Conservation (phyloP, 352 stramenopile genomes). For the Globisporangium uncinulatum region DNA sequence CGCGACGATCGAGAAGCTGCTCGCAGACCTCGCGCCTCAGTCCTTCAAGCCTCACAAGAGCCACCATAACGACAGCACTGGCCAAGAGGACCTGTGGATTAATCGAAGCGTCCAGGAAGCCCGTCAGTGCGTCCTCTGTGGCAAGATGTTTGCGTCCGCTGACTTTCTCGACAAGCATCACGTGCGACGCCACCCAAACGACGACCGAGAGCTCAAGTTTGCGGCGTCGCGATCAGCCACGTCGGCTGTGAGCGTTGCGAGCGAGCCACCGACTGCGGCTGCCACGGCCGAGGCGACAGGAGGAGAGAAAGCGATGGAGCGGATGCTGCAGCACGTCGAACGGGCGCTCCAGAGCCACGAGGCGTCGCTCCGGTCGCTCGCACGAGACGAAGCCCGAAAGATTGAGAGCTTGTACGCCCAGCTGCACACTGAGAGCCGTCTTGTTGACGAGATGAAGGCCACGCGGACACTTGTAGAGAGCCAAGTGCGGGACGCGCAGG, state of each 20-base stretch:
- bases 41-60: conserved; percentile 6
- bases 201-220: conserved; percentile 14
- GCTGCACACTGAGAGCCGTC: conserved; percentile 37
- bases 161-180: conserved; percentile 62
- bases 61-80: conserved; percentile 3
- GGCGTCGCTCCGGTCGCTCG: conserved; percentile 37
- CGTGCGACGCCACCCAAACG: conserved; percentile 36
- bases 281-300: neutral
- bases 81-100: neutral
- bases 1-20: conserved; percentile 46
- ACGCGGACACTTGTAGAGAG: conserved; percentile 22
- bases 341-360: conserved; percentile 41
- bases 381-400: conserved; percentile 34
- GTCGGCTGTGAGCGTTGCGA: neutral
- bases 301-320: conserved; percentile 25
- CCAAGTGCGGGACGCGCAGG: conserved; percentile 21
- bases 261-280: neutral
- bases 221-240: neutral
- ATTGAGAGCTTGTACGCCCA: conserved; percentile 52
- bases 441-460: conserved; percentile 38
- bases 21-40: conserved; percentile 37
- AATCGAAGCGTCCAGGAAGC: conserved; percentile 30
- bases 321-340: conserved; percentile 49
- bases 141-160: conserved; percentile 61
- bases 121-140: conserved; percentile 50